Percentiles rank a stretch among this genome's conserved stretches.
These are phyloP conservation scores for Pyrus pyrifolia DNA, from an alignment of 306 rosid genomes.

Conservation along the genomic window DNA sequence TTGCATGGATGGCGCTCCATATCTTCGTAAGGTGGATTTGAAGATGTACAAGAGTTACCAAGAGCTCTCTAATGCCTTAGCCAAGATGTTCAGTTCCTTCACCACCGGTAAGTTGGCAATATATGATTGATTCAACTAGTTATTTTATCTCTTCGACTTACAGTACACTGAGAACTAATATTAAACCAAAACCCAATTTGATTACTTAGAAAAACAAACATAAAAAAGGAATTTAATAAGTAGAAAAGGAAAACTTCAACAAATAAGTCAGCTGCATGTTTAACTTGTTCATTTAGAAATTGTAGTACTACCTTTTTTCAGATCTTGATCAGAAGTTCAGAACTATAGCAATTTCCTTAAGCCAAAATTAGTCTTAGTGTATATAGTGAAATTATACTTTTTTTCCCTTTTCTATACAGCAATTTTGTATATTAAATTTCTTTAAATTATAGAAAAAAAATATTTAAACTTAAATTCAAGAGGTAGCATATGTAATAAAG, in stretches of 20 bases:
- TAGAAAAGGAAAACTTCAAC: too few species aligned
- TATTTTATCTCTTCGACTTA: neutral
- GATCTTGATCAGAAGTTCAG: neutral
- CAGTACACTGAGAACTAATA: neutral
- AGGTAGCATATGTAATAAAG: neutral
- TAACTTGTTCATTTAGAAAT: neutral
- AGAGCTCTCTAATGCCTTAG: constrained; percentile 80
- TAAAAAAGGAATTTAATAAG: neutral
- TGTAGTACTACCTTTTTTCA: neutral
- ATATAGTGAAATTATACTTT: neutral
- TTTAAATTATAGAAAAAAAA: too few species aligned
- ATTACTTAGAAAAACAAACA: neutral
- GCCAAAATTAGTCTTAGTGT: neutral
- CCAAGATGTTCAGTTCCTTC: constrained; percentile 99
- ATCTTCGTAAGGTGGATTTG: constrained; percentile 96
- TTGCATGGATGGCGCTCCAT: constrained; percentile 98
- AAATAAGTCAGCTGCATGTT: neutral
- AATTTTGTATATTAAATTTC: too few species aligned
- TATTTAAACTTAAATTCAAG: too few species aligned
- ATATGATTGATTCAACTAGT: neutral
- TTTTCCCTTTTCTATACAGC: too few species aligned
- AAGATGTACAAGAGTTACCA: constrained; percentile 89
- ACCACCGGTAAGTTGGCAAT: constrained; percentile 53
- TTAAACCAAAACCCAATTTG: neutral
- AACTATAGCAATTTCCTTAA: neutral